Conservation (phyloP, 108 stramenopile genomes). For the Schizochytrium sp. region DNA sequence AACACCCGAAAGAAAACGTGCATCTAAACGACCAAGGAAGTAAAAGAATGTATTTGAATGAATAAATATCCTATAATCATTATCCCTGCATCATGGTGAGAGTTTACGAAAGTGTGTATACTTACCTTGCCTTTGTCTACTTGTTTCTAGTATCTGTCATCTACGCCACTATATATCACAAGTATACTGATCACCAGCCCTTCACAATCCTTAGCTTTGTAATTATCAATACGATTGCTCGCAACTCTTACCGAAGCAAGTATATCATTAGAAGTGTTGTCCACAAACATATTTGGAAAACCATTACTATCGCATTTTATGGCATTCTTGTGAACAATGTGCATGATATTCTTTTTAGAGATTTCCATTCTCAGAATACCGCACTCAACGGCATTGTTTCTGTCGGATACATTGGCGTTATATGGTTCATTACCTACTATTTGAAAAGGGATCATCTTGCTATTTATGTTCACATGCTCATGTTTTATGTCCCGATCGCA, state of each 20-base stretch:
- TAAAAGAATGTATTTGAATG: neutral
- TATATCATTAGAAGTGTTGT: neutral
- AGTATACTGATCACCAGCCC: neutral
- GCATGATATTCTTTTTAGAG: neutral
- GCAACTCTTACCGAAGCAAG: neutral
- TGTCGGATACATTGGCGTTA: neutral
- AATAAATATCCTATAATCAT: neutral
- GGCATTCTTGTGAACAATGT: neutral
- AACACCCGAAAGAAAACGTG: no score
- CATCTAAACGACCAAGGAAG: no score
- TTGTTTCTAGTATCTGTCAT: neutral
- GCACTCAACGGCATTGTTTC: neutral
- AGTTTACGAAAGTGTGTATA: neutral
- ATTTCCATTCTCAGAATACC: neutral
- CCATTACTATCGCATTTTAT: neutral
- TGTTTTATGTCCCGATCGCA: neutral
- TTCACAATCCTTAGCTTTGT: neutral
- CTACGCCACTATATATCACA: neutral
- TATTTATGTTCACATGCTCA: neutral
- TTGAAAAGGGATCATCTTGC: neutral
- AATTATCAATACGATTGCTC: neutral
- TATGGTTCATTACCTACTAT: neutral
- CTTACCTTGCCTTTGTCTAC: neutral
- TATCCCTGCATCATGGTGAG: neutral
- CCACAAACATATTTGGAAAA: slow-evolving; percentile 9